Evolutionary conservation across 805 yeast genomes (phyloP).

Genomic region (Pichia insulana): DNA sequence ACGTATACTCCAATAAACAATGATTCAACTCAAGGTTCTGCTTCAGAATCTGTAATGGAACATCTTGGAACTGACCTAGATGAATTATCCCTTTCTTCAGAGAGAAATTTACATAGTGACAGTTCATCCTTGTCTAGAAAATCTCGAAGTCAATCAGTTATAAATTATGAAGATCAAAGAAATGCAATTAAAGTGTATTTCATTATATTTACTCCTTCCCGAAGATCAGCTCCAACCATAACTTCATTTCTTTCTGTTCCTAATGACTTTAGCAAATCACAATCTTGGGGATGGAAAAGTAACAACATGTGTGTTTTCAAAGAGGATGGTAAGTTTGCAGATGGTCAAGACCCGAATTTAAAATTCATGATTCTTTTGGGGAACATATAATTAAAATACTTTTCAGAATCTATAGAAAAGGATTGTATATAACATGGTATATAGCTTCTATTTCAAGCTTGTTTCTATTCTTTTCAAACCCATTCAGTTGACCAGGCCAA

Average conservation of each 20-base stretch:
- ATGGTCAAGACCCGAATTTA: constrained; percentile 35
- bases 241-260: constrained; percentile 52
- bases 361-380: constrained; percentile 45
- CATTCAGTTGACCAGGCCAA: constrained; percentile 71
- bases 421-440: too few species aligned
- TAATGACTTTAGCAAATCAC: constrained; percentile 41
- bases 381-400: constrained; percentile 24
- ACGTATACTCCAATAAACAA: too few species aligned
- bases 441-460: not conserved
- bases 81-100: constrained; percentile 18
- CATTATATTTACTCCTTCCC: constrained; percentile 46
- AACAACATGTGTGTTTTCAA: constrained; percentile 44
- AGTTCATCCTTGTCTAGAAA: not conserved
- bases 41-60: constrained; percentile 10
- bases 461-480: constrained; percentile 27
- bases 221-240: constrained; percentile 35
- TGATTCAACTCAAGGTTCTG: too few species aligned
- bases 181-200: constrained; percentile 39
- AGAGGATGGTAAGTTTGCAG: constrained; percentile 38
- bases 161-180: constrained; percentile 38
- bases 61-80: constrained; percentile 15
- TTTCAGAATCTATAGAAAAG: not conserved
- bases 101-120: not conserved
- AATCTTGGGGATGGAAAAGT: constrained; percentile 59
- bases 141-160: not conserved